Evolutionary conservation across 2,329 filamentous ascomycete species (phyloP).

Genomic region (Purpureocillium takamizusanense): DNA sequence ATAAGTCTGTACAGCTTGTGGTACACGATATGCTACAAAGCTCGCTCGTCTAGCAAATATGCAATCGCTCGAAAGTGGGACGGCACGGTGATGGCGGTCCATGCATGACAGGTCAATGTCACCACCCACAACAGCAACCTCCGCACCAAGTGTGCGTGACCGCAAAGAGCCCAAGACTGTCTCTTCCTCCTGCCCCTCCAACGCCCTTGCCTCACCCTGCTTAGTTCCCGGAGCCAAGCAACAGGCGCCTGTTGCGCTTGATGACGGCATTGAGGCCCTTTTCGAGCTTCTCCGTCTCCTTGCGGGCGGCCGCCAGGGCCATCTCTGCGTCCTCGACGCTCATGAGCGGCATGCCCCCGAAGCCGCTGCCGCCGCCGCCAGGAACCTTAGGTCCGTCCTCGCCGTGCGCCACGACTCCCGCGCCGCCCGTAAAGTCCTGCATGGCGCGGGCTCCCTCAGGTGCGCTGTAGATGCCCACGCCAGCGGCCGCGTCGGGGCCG

Average conservation of each 20-base stretch:
- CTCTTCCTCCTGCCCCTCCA: no score
- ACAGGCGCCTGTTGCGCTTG: conserved; percentile 48
- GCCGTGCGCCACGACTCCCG: conserved; percentile 8
- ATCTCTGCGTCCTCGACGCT: conserved; percentile 55
- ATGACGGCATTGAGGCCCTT: conserved; percentile 51
- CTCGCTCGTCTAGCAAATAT: no score
- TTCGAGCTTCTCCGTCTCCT: conserved; percentile 54
- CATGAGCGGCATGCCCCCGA: conserved; percentile 44
- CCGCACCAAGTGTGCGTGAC: no score
- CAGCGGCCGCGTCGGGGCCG: conserved; percentile 33
- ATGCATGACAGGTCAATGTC: no score
- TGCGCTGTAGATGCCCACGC: conserved; percentile 33
- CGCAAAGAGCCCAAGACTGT: no score
- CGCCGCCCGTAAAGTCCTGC: conserved; percentile 22
- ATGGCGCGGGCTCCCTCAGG: conserved; percentile 25
- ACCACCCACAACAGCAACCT: no score
- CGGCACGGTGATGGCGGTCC: no score
- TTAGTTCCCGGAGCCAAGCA: conserved; percentile 28
- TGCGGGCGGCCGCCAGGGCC: conserved; percentile 40
- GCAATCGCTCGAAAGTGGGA: no score
- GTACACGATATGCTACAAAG: no score
- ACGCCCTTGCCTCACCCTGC: neutral
- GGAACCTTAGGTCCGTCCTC: conserved; percentile 21
- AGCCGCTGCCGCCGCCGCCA: conserved; percentile 15
- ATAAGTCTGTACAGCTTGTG: no score